phyloP scores from a whole-genome alignment of 441 rosid genomes.

The Kokia cookei region DNA sequence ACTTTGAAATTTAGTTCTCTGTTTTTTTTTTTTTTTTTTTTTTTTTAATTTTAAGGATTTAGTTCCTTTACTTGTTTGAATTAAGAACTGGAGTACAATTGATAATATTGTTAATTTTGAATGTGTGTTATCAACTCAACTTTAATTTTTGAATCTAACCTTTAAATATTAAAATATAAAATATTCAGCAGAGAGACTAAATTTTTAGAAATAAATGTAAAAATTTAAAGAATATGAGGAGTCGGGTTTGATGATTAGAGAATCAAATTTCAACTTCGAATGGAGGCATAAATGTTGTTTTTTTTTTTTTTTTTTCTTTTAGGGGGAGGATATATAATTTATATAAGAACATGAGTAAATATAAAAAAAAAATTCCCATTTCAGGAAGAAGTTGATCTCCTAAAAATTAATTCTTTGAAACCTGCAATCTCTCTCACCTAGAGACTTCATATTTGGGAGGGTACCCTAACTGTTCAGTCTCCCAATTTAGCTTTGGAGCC shows the following conservation, averaged over 20 bases:
- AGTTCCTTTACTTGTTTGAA: too few species aligned
- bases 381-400: conserved; percentile 14
- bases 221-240: too few species aligned
- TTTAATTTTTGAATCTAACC: too few species aligned
- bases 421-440: conserved; percentile 32
- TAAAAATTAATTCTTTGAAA: conserved; percentile 24
- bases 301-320: neutral
- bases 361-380: neutral
- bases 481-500: conserved; percentile 80
- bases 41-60: too few species aligned
- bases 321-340: neutral
- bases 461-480: conserved; percentile 48
- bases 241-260: neutral
- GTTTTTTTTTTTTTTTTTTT: too few species aligned
- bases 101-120: too few species aligned
- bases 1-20: too few species aligned
- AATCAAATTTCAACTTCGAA: neutral
- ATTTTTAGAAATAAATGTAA: too few species aligned
- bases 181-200: too few species aligned
- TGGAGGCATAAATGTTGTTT: conserved; percentile 1
- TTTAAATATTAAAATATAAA: too few species aligned
- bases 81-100: too few species aligned
- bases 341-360: neutral
- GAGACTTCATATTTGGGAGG: conserved; percentile 50
- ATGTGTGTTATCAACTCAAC: too few species aligned